Evolutionary conservation across 148 eudicot species (phyloP), one percentile per base, ranked within the genome.

Genomic region (Fagopyrum esculentum): DNA sequence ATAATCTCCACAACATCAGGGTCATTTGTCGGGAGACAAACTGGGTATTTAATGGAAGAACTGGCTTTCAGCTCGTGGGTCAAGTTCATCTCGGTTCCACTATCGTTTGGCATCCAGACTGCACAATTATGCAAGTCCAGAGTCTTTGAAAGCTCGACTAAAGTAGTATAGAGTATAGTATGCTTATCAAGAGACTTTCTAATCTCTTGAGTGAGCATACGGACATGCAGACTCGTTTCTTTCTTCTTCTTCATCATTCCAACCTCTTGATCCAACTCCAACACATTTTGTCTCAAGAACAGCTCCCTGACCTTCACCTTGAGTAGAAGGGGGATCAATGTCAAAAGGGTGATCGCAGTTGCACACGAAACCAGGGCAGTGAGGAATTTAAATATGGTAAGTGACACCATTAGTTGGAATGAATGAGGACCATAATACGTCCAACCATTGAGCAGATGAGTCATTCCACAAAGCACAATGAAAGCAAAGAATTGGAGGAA

Each of bases 381-480:
- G 44, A 94, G 93, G 80, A 88, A 85, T 35, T 94, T 94, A 85
- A 91, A 90, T 64, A 94, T 75, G 49, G 97, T 94, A 56, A 94
- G 93, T n/a, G 97, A 86, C 75, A 94, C 86, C 86, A 90, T 84
- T 8, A 94, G 86, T 56, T 87, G 97, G 79, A 94, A 94, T 0
- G 95, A 79, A 77, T 93, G 97, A n/a, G 93, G 93, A 17, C 88
- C 91, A n/a, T 85, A 84, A 74, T 84, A 94, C 47, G 95, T 91
- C 97, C 95, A 91, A 1, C 89, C 90, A 69, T 89, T 94, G 82
- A 94, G 93, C 71, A 94, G 81, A 84, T 94, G 98, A 49, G 98
- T 94, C 89, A 88, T 84, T n/a, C 98, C 98, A 84, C 98, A 94
- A n/a, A 94, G 91, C 9, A 94, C 97, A 73, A 94, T 94, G 87